A percentile compares a stretch with the other conserved stretches of the same genome.
Conservation (phyloP, 441 rosid species). For the Jatropha podagrica region DNA sequence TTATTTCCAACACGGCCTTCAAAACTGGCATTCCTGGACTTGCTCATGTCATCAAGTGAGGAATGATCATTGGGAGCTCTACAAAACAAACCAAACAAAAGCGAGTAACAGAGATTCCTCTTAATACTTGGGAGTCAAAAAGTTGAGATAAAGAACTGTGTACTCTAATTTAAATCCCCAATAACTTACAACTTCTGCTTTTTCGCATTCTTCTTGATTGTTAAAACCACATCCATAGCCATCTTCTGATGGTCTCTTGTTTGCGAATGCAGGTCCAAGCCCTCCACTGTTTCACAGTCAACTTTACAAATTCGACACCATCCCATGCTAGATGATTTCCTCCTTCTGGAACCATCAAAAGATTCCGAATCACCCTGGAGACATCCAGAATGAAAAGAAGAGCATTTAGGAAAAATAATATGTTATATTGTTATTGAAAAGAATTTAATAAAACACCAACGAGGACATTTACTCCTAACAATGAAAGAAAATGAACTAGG, state of each 20-base stretch:
- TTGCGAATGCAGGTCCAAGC: slow-evolving; percentile 73
- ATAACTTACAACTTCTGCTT: slow-evolving; percentile 60
- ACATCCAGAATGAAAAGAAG: slow-evolving; percentile 11
- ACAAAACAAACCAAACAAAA: slow-evolving; percentile 22
- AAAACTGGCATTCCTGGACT: slow-evolving; percentile 38
- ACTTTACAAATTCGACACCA: slow-evolving; percentile 89
- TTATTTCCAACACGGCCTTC: slow-evolving; percentile 53
- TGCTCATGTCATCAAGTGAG: slow-evolving; percentile 47
- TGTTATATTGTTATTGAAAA: background rate
- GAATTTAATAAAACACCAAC: background rate
- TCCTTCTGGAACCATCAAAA: slow-evolving; percentile 54
- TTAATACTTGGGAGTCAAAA: background rate
- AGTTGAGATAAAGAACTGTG: background rate
- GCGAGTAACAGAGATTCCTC: slow-evolving; percentile 8
- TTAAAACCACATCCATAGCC: slow-evolving; percentile 66
- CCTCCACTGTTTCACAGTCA: slow-evolving; percentile 76
- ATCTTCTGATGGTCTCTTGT: slow-evolving; percentile 74
- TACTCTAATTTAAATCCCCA: background rate
- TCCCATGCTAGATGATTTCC: slow-evolving; percentile 57
- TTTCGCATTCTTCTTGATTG: slow-evolving; percentile 68
- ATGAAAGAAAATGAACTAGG: slow-evolving; percentile 5
- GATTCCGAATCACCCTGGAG: slow-evolving; percentile 52
- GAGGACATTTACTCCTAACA: background rate
- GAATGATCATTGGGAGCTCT: slow-evolving; percentile 42
- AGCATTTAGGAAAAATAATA: background rate